A percentile compares a stretch with the other conserved stretches of the same genome.
Conservation (phyloP, 1,139 yeast species). For the Debaryomyces sp. region DNA sequence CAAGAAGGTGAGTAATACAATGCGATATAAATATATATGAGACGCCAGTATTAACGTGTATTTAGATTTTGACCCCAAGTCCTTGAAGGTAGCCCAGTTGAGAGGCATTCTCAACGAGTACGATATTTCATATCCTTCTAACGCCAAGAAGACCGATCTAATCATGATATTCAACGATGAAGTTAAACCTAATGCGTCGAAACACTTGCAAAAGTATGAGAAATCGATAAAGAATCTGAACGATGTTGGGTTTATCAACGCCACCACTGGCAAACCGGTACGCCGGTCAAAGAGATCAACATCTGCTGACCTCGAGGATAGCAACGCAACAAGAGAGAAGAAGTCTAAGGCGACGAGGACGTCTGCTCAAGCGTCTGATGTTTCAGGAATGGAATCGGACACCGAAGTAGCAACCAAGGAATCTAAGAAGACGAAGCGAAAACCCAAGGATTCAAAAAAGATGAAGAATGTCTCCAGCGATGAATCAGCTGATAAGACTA, state of each 20-base stretch:
- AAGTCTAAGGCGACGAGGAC: neutral
- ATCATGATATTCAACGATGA: conserved; percentile 53
- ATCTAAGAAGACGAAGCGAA: conserved; percentile 6
- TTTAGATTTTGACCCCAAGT: conserved; percentile 62
- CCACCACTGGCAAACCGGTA: conserved; percentile 1
- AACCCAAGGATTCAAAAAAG: neutral
- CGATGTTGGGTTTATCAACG: conserved; percentile 24
- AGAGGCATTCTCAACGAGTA: conserved; percentile 62
- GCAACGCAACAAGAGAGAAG: neutral
- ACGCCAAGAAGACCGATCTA: conserved; percentile 65
- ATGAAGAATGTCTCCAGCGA: neutral
- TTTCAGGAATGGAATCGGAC: neutral
- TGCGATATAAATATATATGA: neutral
- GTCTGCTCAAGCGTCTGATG: neutral
- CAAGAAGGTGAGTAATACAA: conserved; percentile 24
- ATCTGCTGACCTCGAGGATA: neutral
- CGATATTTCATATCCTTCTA: conserved; percentile 56
- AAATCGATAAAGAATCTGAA: conserved; percentile 20
- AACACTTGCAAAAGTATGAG: conserved; percentile 26
- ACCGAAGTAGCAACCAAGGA: neutral
- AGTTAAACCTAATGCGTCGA: conserved; percentile 43
- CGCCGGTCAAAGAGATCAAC: conserved; percentile 2
- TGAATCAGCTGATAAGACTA: neutral
- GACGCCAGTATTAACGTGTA: conserved; percentile 5
- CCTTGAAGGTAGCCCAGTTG: conserved; percentile 64